Evolutionary conservation across 805 yeast species (phyloP).

Genomic region (Saitoella complicata): DNA sequence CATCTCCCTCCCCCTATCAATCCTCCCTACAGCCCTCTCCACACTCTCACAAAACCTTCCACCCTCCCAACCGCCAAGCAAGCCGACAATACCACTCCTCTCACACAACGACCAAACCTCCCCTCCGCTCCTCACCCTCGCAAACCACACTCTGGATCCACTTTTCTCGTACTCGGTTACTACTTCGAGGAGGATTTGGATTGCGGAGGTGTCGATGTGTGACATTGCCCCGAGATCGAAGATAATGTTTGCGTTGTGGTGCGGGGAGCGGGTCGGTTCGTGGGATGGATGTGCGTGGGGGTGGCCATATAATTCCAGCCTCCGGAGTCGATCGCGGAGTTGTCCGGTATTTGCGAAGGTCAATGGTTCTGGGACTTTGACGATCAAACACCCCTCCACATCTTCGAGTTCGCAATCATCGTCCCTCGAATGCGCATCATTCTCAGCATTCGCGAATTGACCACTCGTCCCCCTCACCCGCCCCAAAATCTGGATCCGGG

Average conservation of each 20-base stretch:
- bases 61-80: too few relatives aligned
- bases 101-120: too few relatives aligned
- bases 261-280: neutral
- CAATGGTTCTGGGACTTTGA: constrained; percentile 74
- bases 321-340: constrained; percentile 43
- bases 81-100: too few relatives aligned
- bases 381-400: constrained; percentile 33
- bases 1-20: too few relatives aligned
- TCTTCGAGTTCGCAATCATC: constrained; percentile 21
- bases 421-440: constrained; percentile 36
- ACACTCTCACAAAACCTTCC: too few relatives aligned
- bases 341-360: constrained; percentile 78
- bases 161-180: too few relatives aligned
- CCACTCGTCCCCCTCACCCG: constrained; percentile 35
- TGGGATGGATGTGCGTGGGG: constrained; percentile 1
- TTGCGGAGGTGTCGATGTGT: neutral
- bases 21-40: too few relatives aligned
- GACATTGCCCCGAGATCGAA: too few relatives aligned
- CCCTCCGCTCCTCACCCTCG: too few relatives aligned
- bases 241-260: too few relatives aligned
- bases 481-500: constrained; percentile 72
- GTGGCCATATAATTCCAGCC: constrained; percentile 58
- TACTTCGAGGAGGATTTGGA: neutral
- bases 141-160: too few relatives aligned
- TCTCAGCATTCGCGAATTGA: constrained; percentile 36